phyloP scores from a whole-genome alignment of 2,329 filamentous ascomycete genomes.

The Cadophora malorum region DNA sequence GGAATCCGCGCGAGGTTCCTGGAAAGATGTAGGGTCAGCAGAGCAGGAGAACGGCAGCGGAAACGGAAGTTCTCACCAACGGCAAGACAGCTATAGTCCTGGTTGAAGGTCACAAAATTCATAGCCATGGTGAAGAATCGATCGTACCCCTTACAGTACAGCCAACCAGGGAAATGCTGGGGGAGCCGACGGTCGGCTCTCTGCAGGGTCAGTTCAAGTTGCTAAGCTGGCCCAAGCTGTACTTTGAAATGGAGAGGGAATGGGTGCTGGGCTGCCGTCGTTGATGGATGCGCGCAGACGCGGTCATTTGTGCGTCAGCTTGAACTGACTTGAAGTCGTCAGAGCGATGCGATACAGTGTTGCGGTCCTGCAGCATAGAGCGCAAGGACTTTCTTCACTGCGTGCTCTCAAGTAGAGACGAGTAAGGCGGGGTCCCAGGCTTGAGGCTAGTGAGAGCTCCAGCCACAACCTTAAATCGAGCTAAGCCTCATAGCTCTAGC shows the following conservation, averaged over 20 bases:
- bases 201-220: not conserved
- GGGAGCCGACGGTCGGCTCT: not conserved
- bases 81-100: conserved; percentile 96
- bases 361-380: too few relatives aligned
- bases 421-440: conserved; percentile 1
- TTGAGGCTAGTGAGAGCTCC: not conserved
- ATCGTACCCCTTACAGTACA: conserved; percentile 2
- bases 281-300: not conserved
- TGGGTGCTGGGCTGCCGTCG: not conserved
- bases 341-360: not conserved
- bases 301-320: conserved; percentile 2
- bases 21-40: conserved; percentile 28
- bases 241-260: not conserved
- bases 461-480: conserved; percentile 13
- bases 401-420: not conserved
- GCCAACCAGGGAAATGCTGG: not conserved
- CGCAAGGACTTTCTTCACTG: not conserved
- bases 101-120: conserved; percentile 99
- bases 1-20: conserved; percentile 94
- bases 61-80: conserved; percentile 68
- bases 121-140: conserved; percentile 66
- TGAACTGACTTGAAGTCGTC: not conserved
- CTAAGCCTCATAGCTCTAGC: not conserved
- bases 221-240: not conserved
- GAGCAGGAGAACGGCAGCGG: conserved; percentile 7